Evolutionary conservation across 2,329 filamentous ascomycete species (phyloP).

Genomic region (Fusarium cicatricum): DNA sequence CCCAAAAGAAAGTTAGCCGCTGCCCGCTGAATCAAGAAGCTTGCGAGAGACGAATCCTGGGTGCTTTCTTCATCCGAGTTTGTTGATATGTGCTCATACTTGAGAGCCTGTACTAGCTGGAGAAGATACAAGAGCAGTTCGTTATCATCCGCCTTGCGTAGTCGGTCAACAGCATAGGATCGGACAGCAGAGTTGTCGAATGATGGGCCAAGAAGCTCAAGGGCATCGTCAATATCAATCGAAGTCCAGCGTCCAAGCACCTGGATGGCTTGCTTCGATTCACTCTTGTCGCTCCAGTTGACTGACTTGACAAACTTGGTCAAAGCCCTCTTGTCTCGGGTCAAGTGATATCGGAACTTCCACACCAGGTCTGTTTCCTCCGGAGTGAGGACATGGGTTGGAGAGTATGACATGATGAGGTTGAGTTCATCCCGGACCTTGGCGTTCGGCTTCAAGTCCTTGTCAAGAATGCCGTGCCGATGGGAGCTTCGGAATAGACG

Average conservation of each 20-base stretch:
- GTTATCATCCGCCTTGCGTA: slow-evolving; percentile 91
- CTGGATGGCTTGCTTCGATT: slow-evolving; percentile 88
- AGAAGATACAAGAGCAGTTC: slow-evolving; percentile 91
- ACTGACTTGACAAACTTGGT: slow-evolving; percentile 99
- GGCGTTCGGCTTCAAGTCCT: slow-evolving; percentile 94
- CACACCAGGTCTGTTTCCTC: slow-evolving; percentile 97
- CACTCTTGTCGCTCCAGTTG: slow-evolving; percentile 86
- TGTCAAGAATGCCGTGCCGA: slow-evolving; percentile 91
- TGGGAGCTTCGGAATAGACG: slow-evolving; percentile 88
- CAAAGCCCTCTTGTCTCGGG: slow-evolving; percentile 87
- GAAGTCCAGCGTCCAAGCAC: slow-evolving; percentile 94
- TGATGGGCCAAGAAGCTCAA: slow-evolving; percentile 90
- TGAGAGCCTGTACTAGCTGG: slow-evolving; percentile 94
- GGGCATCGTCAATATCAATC: slow-evolving; percentile 94
- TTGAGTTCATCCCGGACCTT: slow-evolving; percentile 96
- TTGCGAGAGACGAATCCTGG: slow-evolving; percentile 84
- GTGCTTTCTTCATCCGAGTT: slow-evolving; percentile 64
- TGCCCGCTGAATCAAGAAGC: slow-evolving; percentile 88
- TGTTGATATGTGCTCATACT: slow-evolving; percentile 82
- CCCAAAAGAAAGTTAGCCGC: slow-evolving; percentile 89
- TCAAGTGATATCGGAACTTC: slow-evolving; percentile 96
- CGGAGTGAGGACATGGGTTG: slow-evolving; percentile 84
- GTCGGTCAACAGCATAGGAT: slow-evolving; percentile 89
- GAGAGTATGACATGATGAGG: slow-evolving; percentile 88
- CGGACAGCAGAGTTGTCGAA: slow-evolving; percentile 90